phyloP scores from a whole-genome alignment of 371 early-diverging fungal genomes.

The Coemansia sp. region DNA sequence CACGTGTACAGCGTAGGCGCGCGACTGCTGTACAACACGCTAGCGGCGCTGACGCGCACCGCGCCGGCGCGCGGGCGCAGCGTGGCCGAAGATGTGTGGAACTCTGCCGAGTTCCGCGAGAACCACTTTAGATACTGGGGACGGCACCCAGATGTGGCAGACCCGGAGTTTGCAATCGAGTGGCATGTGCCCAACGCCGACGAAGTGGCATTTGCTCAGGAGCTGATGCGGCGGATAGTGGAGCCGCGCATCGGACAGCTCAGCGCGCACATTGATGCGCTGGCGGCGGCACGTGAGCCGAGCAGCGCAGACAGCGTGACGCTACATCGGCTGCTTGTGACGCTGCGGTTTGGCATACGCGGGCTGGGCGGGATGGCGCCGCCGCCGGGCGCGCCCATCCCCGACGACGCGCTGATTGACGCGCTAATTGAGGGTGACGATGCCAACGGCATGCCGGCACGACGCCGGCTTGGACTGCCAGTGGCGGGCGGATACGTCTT shows the following conservation, averaged over 20 bases:
- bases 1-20: conserved; percentile 32
- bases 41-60: conserved; percentile 14
- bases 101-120: conserved; percentile 51
- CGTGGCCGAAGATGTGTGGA: conserved; percentile 32
- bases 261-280: conserved; percentile 13
- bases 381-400: conserved; percentile 21
- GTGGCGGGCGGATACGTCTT: conserved; percentile 65
- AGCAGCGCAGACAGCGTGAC: conserved; percentile 28
- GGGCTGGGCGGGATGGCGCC: conserved; percentile 31
- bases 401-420: conserved; percentile 11
- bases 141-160: conserved; percentile 54
- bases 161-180: conserved; percentile 53
- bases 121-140: conserved; percentile 80
- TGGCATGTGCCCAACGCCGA: conserved; percentile 77
- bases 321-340: conserved; percentile 24
- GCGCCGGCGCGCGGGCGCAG: conserved; percentile 27
- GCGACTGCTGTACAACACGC: conserved; percentile 12
- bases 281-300: conserved; percentile 6
- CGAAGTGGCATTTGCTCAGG: conserved; percentile 69
- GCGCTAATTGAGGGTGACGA: conserved; percentile 20
- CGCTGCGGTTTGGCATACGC: conserved; percentile 21
- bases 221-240: conserved; percentile 52
- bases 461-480: conserved; percentile 22
- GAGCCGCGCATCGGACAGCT: conserved; percentile 26
- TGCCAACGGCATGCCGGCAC: conserved; percentile 29